phyloP scores from a whole-genome alignment of 169 alveolate genomes.

The Eimeria praecox region DNA sequence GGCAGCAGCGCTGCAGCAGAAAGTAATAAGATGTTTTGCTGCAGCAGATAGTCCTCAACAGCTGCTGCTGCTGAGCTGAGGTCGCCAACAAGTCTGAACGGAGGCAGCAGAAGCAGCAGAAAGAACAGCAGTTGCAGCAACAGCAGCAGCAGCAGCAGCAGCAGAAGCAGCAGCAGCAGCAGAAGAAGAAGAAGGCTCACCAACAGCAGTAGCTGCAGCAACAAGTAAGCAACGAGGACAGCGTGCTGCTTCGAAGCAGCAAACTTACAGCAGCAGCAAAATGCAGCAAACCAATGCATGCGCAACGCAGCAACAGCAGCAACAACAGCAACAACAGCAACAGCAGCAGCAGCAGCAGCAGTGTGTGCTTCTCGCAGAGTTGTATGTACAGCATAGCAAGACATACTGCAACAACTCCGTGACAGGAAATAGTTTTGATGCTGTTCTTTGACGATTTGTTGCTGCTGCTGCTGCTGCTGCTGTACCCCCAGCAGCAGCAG shows the following conservation, averaged over 20 bases:
- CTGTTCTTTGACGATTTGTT: background rate
- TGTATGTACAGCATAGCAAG: constrained; percentile 16
- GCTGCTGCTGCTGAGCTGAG: constrained; percentile 54
- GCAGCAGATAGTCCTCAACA: constrained; percentile 43
- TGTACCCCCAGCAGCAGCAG: background rate
- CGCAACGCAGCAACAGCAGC: constrained; percentile 43
- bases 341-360: constrained; percentile 21
- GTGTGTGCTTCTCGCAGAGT: background rate
- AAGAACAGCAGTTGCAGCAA: constrained; percentile 6
- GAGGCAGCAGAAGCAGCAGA: constrained; percentile 13
- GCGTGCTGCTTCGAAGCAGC: too few relatives aligned
- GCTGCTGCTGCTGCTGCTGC: constrained; percentile 50
- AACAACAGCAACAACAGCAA: constrained; percentile 6
- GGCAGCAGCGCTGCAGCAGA: constrained; percentile 71
- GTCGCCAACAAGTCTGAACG: constrained; percentile 46
- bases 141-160: constrained; percentile 24
- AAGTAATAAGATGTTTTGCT: constrained; percentile 32
- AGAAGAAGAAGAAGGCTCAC: too few relatives aligned
- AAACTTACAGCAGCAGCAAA: constrained; percentile 54
- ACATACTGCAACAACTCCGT: constrained; percentile 42
- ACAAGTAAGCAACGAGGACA: too few relatives aligned
- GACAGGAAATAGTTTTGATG: background rate
- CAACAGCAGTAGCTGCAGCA: constrained; percentile 42
- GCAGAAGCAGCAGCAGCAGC: constrained; percentile 43
- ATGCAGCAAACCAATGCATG: background rate